Base-by-base conservation (phyloP, 164 flowering plant genomes). In the Sextonia rubra region DNA sequence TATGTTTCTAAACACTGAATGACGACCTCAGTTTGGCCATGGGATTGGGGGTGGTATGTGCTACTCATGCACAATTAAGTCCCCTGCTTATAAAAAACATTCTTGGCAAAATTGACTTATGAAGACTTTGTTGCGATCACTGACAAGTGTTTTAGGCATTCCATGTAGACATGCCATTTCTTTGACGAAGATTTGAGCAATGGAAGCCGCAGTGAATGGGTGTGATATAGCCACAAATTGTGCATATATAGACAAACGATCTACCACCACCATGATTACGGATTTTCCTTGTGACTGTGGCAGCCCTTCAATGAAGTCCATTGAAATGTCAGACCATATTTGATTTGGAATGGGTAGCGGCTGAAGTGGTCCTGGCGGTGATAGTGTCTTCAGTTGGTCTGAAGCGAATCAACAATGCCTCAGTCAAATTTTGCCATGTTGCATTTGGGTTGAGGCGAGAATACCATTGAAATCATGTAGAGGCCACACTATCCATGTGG, bases 401-500 rank as follows among this genome's bases (percentile, higher is more conserved):
- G 32, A 66, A 66, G 17, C 25, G 49, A 17, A 66, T 23, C 49
- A 66, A 66, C 49, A 30, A 30, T 22, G 47, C 49, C 23, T 30
- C 14, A 4, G 23, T 66, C 30, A 64, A 24, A 24, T 11, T 32
- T 8, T 23, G n/a, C 69, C 69, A 66, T 3, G n/a, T 12, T 7
- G 17, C 4, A 32, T 30, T 22, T 30, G 23, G 47, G 47, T 30
- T 66, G 11, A 18, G 17, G 11, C 12, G 6, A 5, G 3, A 14
- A 66, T 30, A 37, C 52, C 69, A 66, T 18, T 66, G 49, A 66
- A 66, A 30, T 23, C 69, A 66, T n/a, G n/a, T n/a, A n/a, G n/a
- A n/a, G n/a, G n/a, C n/a, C n/a, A n/a, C n/a, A n/a, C n/a, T n/a
- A n/a, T n/a, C n/a, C n/a, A n/a, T n/a, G n/a, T n/a, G n/a, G n/a